phyloP scores from a whole-genome alignment of 495 filamentous ascomycete genomes.

The Penicillium daleae region DNA sequence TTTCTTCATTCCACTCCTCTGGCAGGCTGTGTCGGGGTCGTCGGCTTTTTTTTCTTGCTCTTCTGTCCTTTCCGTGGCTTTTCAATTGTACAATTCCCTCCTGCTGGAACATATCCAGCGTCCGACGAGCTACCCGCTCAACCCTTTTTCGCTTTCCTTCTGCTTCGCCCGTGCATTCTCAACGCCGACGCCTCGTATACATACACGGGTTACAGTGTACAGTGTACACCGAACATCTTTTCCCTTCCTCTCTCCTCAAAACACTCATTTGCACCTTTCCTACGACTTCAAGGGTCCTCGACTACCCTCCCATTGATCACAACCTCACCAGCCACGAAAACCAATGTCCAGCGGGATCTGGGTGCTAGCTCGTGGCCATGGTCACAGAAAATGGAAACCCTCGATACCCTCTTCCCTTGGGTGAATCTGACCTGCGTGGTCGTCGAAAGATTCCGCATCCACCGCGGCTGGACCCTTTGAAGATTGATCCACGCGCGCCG shows the following conservation, averaged over 20 bases:
- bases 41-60: slow-evolving; percentile 13
- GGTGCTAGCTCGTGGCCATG: slow-evolving; percentile 51
- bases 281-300: background rate
- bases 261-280: background rate
- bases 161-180: background rate
- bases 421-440: slow-evolving; percentile 39
- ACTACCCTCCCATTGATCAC: slow-evolving; percentile 2
- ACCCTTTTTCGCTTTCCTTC: slow-evolving; percentile 8
- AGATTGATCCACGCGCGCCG: slow-evolving; percentile 35
- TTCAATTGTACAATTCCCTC: slow-evolving; percentile 8
- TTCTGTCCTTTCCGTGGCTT: slow-evolving; percentile 16
- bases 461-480: slow-evolving; percentile 40
- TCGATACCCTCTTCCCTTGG: slow-evolving; percentile 42
- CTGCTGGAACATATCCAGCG: slow-evolving; percentile 10
- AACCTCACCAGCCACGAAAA: slow-evolving; percentile 26
- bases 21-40: slow-evolving; percentile 28
- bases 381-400: slow-evolving; percentile 51
- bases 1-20: slow-evolving; percentile 27
- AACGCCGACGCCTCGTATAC: slow-evolving; percentile 7
- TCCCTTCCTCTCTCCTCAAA: background rate
- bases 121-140: slow-evolving; percentile 14
- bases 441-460: slow-evolving; percentile 40
- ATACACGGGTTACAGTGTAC: slow-evolving; percentile 11
- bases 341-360: slow-evolving; percentile 54
- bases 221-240: slow-evolving; percentile 1